Evolutionary conservation across 108 stramenopile species (phyloP).

Genomic region (Nitzschia sp.): DNA sequence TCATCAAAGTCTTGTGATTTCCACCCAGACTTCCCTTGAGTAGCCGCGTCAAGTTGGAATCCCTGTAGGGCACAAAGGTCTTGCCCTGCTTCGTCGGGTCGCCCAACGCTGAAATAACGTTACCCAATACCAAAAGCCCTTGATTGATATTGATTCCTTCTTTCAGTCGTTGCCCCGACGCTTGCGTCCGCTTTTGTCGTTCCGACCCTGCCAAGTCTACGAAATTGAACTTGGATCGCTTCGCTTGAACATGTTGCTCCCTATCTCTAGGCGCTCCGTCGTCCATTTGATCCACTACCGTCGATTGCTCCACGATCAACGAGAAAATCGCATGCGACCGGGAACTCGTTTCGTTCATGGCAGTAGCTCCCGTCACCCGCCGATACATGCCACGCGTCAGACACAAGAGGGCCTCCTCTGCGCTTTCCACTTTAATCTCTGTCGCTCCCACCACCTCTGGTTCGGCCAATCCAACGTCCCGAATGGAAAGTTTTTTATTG

Average conservation of each 20-base stretch:
- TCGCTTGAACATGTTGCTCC: conserved; percentile 24
- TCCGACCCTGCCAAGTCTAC: conserved; percentile 96
- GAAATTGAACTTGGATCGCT: conserved; percentile 69
- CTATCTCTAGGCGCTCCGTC: conserved; percentile 6
- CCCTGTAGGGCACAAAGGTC: conserved; percentile 93
- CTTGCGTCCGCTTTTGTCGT: conserved; percentile 77
- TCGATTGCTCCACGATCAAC: conserved; percentile 71
- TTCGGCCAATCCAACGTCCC: conserved; percentile 64
- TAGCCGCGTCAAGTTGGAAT: conserved; percentile 92
- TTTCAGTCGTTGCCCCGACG: conserved; percentile 80
- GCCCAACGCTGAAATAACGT: conserved; percentile 95
- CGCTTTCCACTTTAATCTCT: conserved; percentile 63
- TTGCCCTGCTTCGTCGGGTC: conserved; percentile 69
- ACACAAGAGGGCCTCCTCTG: conserved; percentile 85
- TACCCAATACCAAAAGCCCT: conserved; percentile 93
- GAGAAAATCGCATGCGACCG: conserved; percentile 93
- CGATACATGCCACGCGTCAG: conserved; percentile 81
- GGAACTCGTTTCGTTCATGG: conserved; percentile 82
- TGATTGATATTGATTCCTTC: conserved; percentile 99
- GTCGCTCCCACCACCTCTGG: conserved; percentile 89
- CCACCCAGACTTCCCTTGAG: conserved; percentile 92
- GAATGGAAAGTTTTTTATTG: conserved; percentile 62
- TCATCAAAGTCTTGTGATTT: conserved; percentile 97
- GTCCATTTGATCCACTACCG: conserved; percentile 39
- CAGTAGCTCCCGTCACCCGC: conserved; percentile 90